phyloP scores from a whole-genome alignment of 176 grass and related monocot species.

The Musa troglodytarum region DNA sequence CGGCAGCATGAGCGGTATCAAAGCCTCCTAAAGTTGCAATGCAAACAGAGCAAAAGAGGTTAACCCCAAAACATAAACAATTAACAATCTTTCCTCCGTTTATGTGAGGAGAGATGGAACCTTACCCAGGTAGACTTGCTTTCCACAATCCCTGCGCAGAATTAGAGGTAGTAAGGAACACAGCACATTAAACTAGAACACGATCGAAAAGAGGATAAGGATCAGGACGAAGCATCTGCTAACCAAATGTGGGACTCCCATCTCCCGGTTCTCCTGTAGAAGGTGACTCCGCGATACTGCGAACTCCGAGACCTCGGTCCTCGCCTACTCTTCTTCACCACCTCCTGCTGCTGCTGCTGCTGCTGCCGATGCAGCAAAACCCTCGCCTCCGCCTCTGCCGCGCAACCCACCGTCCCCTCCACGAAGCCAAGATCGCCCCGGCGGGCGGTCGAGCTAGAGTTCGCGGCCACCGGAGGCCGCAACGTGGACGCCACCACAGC shows the following conservation, averaged over 20 bases:
- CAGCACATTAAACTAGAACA: neutral
- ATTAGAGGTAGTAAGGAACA: conserved; percentile 3
- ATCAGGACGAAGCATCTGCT: neutral
- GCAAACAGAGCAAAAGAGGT: conserved; percentile 10
- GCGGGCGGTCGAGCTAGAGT: neutral
- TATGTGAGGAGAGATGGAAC: neutral
- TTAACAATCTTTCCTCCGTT: neutral
- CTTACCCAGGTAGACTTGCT: conserved; percentile 94
- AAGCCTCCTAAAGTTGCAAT: conserved; percentile 59
- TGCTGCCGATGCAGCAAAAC: neutral
- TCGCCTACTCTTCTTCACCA: conserved; percentile 74
- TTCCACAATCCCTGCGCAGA: conserved; percentile 77
- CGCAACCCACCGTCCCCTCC: neutral
- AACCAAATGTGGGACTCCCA: conserved; percentile 99
- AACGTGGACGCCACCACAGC: neutral
- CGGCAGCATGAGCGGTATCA: conserved; percentile 86
- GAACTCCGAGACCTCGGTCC: conserved; percentile 92
- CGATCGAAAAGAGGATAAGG: neutral
- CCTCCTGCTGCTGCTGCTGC: conserved; percentile 4
- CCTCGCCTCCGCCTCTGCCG: neutral
- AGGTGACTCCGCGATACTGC: conserved; percentile 96
- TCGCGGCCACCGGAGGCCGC: conserved; percentile 6
- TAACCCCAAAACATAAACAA: neutral
- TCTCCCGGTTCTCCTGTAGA: conserved; percentile 85
- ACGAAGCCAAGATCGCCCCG: conserved; percentile 18